Evolutionary conservation across 169 alveolate species (phyloP).

Genomic region (Plasmodium inui): DNA sequence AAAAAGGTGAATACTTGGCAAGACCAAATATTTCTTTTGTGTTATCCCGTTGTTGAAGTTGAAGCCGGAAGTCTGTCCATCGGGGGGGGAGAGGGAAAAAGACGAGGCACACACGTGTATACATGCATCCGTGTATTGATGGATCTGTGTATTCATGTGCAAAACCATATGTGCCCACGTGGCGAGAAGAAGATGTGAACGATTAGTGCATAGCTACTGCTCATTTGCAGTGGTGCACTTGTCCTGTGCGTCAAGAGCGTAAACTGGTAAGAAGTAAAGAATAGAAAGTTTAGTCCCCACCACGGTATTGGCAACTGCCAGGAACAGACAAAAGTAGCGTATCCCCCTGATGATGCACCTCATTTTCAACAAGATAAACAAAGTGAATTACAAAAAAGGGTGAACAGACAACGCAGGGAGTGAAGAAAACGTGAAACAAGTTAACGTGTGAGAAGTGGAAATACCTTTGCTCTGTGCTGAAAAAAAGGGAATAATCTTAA

Average conservation of each 20-base stretch:
- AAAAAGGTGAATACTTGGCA: conserved; percentile 23
- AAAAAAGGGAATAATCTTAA: background rate
- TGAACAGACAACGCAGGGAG: background rate
- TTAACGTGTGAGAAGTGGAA: background rate
- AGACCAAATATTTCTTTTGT: conserved; percentile 46
- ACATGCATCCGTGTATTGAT: background rate
- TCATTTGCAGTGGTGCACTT: background rate
- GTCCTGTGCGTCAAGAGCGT: background rate
- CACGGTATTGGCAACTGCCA: background rate
- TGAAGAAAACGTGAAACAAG: background rate
- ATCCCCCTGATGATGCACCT: background rate
- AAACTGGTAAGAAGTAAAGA: background rate
- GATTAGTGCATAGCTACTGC: background rate
- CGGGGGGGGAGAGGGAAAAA: background rate
- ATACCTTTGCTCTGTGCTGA: background rate
- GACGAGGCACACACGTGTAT: background rate
- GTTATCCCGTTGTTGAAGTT: conserved; percentile 21
- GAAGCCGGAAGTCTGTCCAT: conserved; percentile 31
- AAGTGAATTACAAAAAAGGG: background rate
- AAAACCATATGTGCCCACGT: background rate
- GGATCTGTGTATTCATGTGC: background rate
- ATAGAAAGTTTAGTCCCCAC: background rate
- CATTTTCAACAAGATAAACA: background rate
- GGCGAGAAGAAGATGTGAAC: background rate
- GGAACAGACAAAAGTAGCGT: background rate